A percentile compares a stretch with the other conserved stretches of the same genome.
phyloP scores from a whole-genome alignment of 164 flowering plant species.

The Nelumbo lutea region DNA sequence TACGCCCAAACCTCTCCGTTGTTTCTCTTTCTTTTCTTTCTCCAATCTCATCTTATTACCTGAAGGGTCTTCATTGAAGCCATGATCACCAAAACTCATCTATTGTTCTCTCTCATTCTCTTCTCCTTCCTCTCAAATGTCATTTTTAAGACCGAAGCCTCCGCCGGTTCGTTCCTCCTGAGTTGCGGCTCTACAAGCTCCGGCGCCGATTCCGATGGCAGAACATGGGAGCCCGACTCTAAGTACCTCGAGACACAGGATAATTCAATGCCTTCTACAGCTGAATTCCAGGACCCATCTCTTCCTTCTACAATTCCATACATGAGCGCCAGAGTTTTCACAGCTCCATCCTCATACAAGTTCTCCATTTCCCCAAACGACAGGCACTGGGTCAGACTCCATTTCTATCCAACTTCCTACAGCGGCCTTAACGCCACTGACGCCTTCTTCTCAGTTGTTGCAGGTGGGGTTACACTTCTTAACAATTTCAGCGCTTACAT shows the following conservation, averaged over 20 bases:
- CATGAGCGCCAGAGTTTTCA: constrained; percentile 60
- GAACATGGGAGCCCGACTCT: constrained; percentile 46
- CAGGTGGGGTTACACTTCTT: constrained; percentile 42
- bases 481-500: constrained; percentile 70
- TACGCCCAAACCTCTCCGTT: neutral
- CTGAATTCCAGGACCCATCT: constrained; percentile 56
- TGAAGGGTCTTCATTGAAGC: constrained; percentile 5
- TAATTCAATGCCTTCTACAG: constrained; percentile 23
- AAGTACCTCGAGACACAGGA: constrained; percentile 26
- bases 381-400: constrained; percentile 47
- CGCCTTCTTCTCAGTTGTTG: constrained; percentile 45
- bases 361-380: constrained; percentile 26
- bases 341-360: constrained; percentile 31
- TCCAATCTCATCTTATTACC: neutral
- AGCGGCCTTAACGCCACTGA: constrained; percentile 25
- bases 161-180: constrained; percentile 20
- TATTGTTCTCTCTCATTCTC: constrained; percentile 21
- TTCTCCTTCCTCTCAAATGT: constrained; percentile 7
- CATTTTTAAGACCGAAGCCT: constrained; percentile 4
- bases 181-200: constrained; percentile 37
- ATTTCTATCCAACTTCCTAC: constrained; percentile 74
- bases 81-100: constrained; percentile 27
- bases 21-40: neutral
- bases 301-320: constrained; percentile 60
- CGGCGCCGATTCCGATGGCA: constrained; percentile 40